phyloP scores from a whole-genome alignment of 371 early-diverging fungal species.

The Syncephalastrum sp. region DNA sequence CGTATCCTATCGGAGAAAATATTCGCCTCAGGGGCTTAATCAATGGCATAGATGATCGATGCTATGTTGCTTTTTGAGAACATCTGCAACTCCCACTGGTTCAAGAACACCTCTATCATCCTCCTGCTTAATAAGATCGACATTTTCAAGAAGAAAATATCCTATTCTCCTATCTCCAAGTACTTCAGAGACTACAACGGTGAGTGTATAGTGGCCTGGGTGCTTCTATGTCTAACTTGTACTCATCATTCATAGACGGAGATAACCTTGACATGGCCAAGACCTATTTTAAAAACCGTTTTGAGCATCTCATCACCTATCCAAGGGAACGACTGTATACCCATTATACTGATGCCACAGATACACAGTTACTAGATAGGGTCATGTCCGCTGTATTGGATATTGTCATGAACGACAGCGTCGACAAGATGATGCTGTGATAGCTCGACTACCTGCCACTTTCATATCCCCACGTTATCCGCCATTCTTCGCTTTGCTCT shows the following conservation, averaged over 20 bases:
- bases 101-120: conserved; percentile 87
- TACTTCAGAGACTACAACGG: conserved; percentile 89
- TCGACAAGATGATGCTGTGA: conserved; percentile 9
- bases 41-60: conserved; percentile 73
- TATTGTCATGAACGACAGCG: conserved; percentile 49
- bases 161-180: conserved; percentile 65
- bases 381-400: conserved; percentile 60
- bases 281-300: conserved; percentile 31
- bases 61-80: conserved; percentile 88
- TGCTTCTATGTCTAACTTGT: background rate
- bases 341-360: conserved; percentile 60
- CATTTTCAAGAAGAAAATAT: conserved; percentile 83
- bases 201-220: conserved; percentile 10
- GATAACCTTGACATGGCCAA: conserved; percentile 18
- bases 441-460: background rate
- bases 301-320: conserved; percentile 29
- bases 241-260: conserved; percentile 12
- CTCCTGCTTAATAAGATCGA: conserved; percentile 96
- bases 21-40: background rate
- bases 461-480: too few relatives aligned
- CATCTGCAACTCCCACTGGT: conserved; percentile 93
- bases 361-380: conserved; percentile 48
- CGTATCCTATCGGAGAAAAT: conserved; percentile 8
- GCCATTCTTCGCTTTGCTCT: too few relatives aligned
- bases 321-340: conserved; percentile 49